Evolutionary conservation across 2,329 filamentous ascomycete species (phyloP).

Genomic region (Alternaria sp.): DNA sequence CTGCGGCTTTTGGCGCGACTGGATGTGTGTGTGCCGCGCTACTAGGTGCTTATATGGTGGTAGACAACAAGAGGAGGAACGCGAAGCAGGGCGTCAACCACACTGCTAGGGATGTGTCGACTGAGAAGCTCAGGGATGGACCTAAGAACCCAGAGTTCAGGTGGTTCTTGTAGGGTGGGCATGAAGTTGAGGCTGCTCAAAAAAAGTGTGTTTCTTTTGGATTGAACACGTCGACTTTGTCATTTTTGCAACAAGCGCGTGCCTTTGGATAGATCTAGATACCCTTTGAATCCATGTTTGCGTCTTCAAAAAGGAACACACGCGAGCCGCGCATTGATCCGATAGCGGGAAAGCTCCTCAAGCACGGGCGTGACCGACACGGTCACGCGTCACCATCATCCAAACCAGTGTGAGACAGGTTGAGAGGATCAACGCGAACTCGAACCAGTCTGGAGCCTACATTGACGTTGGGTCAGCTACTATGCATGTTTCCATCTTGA

Average conservation of each 20-base stretch:
- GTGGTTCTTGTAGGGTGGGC: slow-evolving; percentile 47
- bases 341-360: background rate
- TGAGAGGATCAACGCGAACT: background rate
- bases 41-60: slow-evolving; percentile 69
- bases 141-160: slow-evolving; percentile 53
- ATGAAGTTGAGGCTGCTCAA: background rate
- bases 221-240: background rate
- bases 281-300: background rate
- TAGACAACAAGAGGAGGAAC: slow-evolving; percentile 69
- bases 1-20: slow-evolving; percentile 66
- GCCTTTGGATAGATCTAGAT: background rate
- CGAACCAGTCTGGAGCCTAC: background rate
- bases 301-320: background rate
- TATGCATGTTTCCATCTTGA: background rate
- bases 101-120: slow-evolving; percentile 58
- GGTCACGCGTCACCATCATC: slow-evolving; percentile 15
- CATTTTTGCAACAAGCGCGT: background rate
- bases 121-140: slow-evolving; percentile 54
- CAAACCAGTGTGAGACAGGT: slow-evolving; percentile 8
- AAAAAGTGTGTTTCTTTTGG: background rate
- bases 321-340: background rate
- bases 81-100: slow-evolving; percentile 61
- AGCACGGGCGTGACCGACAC: background rate
- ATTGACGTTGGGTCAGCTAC: background rate
- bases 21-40: slow-evolving; percentile 62